Conservation (phyloP, 345 rosid species). For the Populus euphratica region DNA sequence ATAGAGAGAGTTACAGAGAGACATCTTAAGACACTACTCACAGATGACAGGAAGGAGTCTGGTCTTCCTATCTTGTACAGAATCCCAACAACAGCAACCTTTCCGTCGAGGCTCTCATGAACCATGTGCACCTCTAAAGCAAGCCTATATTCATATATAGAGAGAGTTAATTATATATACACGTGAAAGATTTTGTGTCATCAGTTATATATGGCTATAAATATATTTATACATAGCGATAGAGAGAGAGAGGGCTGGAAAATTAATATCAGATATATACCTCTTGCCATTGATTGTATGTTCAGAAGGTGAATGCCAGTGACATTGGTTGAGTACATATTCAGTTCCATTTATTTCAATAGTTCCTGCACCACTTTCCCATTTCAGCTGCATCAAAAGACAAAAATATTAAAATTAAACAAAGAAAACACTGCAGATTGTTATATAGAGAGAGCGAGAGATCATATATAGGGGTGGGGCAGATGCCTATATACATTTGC, state of each 20-base stretch:
- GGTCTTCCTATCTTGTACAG: slow-evolving; percentile 65
- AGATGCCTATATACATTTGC: too few species aligned
- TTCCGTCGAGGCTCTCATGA: slow-evolving; percentile 57
- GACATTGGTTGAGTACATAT: slow-evolving; percentile 43
- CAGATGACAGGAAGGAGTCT: slow-evolving; percentile 59
- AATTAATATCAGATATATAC: slow-evolving; percentile 11
- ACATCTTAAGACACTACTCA: slow-evolving; percentile 5
- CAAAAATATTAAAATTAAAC: background rate
- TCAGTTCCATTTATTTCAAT: slow-evolving; percentile 40
- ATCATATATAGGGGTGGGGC: too few species aligned
- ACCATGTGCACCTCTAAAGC: slow-evolving; percentile 76
- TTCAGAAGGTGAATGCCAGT: slow-evolving; percentile 70
- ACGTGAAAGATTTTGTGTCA: background rate
- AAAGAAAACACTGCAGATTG: too few species aligned
- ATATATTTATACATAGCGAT: background rate
- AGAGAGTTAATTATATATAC: background rate
- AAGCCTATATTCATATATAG: slow-evolving; percentile 29
- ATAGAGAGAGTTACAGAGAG: background rate
- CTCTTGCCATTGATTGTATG: slow-evolving; percentile 48
- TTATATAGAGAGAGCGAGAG: too few species aligned
- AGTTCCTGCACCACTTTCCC: slow-evolving; percentile 49
- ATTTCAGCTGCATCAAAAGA: slow-evolving; percentile 42
- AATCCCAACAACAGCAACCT: slow-evolving; percentile 60
- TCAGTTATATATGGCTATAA: background rate
- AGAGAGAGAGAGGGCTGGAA: background rate